Evolutionary conservation across 116 monocot genomes (phyloP).

Genomic region (Iris pallida): DNA sequence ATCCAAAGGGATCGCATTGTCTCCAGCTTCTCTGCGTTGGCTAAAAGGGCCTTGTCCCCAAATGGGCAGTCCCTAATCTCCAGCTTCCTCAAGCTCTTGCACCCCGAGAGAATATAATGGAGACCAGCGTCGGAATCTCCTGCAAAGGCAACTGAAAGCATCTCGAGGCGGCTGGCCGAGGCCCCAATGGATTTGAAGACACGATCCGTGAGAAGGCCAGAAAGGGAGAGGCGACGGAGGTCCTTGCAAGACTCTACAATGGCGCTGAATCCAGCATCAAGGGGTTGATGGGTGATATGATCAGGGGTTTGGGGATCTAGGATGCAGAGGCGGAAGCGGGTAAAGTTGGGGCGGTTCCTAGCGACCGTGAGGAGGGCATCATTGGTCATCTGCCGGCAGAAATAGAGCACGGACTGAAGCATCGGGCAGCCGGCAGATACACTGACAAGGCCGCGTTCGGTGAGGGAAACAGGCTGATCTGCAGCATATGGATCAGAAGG

Average conservation of each 20-base stretch:
- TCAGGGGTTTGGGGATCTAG: conserved; percentile 78
- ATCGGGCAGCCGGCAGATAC: conserved; percentile 68
- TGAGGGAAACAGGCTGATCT: conserved; percentile 46
- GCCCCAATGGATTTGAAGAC: conserved; percentile 70
- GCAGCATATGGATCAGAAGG: conserved; percentile 70
- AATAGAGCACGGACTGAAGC: conserved; percentile 77
- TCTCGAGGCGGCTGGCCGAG: conserved; percentile 54
- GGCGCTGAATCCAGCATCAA: conserved; percentile 74
- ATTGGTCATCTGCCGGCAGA: conserved; percentile 92
- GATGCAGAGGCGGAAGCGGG: conserved; percentile 80
- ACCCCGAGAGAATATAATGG: conserved; percentile 75
- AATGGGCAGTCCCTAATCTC: conserved; percentile 97
- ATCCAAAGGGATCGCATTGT: conserved; percentile 99
- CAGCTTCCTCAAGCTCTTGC: conserved; percentile 66
- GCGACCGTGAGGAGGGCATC: conserved; percentile 65
- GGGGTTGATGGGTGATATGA: conserved; percentile 50
- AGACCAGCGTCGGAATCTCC: conserved; percentile 77
- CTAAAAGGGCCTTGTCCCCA: conserved; percentile 71
- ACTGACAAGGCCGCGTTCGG: conserved; percentile 71
- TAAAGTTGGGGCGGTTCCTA: conserved; percentile 60
- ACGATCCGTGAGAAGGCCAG: conserved; percentile 80
- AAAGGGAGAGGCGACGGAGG: conserved; percentile 71
- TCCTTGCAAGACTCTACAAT: conserved; percentile 71
- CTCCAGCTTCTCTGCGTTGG: conserved; percentile 65
- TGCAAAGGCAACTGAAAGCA: conserved; percentile 92